These are phyloP conservation scores for Triticum urartu DNA, from an alignment of 176 grass and related monocot species.

Conservation along the genomic window DNA sequence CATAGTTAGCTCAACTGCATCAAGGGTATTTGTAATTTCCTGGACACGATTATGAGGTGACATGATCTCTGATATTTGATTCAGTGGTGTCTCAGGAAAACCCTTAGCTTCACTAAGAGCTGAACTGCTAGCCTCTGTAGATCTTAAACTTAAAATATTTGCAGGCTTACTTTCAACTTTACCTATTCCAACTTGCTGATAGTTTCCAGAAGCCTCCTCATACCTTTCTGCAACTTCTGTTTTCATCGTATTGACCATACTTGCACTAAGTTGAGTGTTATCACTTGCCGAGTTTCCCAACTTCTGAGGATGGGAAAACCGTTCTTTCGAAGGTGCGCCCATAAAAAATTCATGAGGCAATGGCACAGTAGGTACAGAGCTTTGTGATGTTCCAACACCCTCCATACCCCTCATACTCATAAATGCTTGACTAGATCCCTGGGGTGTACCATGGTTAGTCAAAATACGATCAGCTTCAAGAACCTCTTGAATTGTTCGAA, in stretches of 20 bases:
- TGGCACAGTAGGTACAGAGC: conserved; percentile 30
- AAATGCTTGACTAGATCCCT: conserved; percentile 45
- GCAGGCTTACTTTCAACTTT: conserved; percentile 15
- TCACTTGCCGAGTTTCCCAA: conserved; percentile 28
- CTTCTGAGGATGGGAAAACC: conserved; percentile 26
- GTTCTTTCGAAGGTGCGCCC: conserved; percentile 44
- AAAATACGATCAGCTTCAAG: conserved; percentile 48
- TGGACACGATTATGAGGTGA: conserved; percentile 35
- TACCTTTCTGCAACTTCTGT: conserved; percentile 19
- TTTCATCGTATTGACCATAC: conserved; percentile 12
- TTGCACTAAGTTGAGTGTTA: conserved; percentile 20
- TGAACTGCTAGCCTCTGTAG: background rate
- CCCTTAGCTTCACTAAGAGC: conserved; percentile 28
- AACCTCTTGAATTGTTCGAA: conserved; percentile 57
- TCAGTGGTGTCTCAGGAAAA: background rate
- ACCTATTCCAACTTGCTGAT: conserved; percentile 20
- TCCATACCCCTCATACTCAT: conserved; percentile 33
- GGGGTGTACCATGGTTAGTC: conserved; percentile 27
- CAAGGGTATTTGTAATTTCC: conserved; percentile 35
- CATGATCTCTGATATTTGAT: conserved; percentile 28
- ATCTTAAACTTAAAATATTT: conserved; percentile 30
- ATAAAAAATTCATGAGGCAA: conserved; percentile 48
- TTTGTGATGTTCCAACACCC: conserved; percentile 36
- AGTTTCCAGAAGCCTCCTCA: background rate
- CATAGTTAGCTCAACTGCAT: conserved; percentile 21